phyloP scores from a whole-genome alignment of 306 rosid species.

The Hippophae tibetana region DNA sequence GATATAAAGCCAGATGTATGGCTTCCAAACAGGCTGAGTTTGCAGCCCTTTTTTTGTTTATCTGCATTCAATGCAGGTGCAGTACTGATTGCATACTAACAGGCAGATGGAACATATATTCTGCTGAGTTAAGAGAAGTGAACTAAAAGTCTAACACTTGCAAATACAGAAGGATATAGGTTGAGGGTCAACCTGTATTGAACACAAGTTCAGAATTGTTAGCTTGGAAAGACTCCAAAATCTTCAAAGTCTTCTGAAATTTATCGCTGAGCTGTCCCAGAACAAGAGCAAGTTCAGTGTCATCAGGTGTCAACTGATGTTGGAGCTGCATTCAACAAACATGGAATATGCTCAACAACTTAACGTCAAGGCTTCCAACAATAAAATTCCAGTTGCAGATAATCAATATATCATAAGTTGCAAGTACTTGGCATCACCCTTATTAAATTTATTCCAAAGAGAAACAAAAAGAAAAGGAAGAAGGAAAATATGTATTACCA shows the following conservation, averaged over 20 bases:
- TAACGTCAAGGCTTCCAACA: neutral
- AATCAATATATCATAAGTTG: neutral
- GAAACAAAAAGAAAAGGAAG: constrained; percentile 2
- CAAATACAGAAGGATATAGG: neutral
- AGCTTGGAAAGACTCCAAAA: constrained; percentile 63
- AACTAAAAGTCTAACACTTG: neutral
- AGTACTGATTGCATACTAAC: too few species aligned
- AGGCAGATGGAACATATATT: too few species aligned
- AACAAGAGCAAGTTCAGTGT: constrained; percentile 33
- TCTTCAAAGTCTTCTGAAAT: constrained; percentile 36
- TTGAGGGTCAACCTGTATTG: constrained; percentile 52
- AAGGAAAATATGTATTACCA: constrained; percentile 32
- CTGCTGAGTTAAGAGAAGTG: too few species aligned
- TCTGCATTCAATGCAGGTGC: too few species aligned
- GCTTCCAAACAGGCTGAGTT: too few species aligned
- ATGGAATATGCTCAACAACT: constrained; percentile 7
- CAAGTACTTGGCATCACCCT: neutral
- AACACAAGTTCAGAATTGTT: constrained; percentile 83
- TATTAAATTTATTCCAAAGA: neutral
- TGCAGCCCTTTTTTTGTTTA: too few species aligned
- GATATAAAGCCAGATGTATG: too few species aligned
- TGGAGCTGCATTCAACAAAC: constrained; percentile 49
- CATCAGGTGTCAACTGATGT: constrained; percentile 38
- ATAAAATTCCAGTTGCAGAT: neutral
- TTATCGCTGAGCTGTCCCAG: constrained; percentile 47